Base-by-base conservation (phyloP, 1,139 yeast species). In the Diutina rugosa region DNA sequence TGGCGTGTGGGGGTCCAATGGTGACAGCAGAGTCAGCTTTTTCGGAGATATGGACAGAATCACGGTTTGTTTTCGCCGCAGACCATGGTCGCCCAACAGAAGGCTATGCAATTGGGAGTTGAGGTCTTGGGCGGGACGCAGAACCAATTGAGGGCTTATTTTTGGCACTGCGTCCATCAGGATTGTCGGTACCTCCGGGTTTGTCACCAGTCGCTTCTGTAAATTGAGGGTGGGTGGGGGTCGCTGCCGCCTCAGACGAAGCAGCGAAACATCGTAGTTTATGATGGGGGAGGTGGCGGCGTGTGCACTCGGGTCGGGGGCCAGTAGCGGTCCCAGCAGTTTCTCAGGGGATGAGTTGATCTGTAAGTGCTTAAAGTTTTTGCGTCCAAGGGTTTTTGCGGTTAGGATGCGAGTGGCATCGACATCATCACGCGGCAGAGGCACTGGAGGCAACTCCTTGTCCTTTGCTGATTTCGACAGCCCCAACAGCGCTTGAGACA, bases 321-420 rank as follows among this genome's bases (percentile, higher is more conserved):
- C 55, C 55, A 38, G 46, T 26, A 38, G 45, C 8, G 47, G 55
- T 6, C 69, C 71, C 32, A 26, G 30, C 32, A 35, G 41, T 10
- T 49, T 51, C 29, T 51, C 47, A 1, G 54, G 47, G 18, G 46
- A 28, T 28, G 35, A 35, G 28, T 51, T 38, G 49, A 89, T 71
- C 44, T 86, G 81, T 52, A 89, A 74, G 60, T 87, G 79, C 67
- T 90, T 90, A 66, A 87, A 74, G 67, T 90, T 90, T 62, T 87
- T 81, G 57, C 96, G 77, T 61, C 81, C 81, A 59, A 89, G 69
- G 4, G 93, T 77, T 65, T 82, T 85, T 48, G 84, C 63, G 72
- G 79, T 67, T 69, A 79, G 64, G 46, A 74, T 63, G 46, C 28
- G 21, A 8, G 30, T 35, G 38, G 53, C 55, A 30, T 59, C 57